Evolutionary conservation across 169 alveolate genomes (phyloP).

Genomic region (Plasmodium fragile): DNA sequence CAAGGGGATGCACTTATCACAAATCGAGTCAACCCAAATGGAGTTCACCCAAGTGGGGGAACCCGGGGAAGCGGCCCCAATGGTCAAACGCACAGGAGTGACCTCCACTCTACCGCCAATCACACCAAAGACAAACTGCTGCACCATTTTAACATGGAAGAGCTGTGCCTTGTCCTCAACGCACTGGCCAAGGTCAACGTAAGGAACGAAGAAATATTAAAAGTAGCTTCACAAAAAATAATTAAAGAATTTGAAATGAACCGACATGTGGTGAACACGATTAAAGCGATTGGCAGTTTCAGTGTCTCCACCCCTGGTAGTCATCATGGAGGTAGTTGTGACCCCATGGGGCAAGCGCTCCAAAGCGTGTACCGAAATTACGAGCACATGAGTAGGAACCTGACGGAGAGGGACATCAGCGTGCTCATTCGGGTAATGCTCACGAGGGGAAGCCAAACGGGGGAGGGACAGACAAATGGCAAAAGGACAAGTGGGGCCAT

Average conservation of each 20-base stretch:
- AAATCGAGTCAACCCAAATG: background rate
- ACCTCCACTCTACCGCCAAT: background rate
- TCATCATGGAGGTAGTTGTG: background rate
- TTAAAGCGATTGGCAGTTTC: slow-evolving; percentile 11
- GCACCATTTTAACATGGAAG: slow-evolving; percentile 36
- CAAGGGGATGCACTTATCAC: background rate
- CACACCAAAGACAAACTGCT: background rate
- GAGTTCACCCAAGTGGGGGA: background rate
- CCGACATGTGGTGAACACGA: slow-evolving; percentile 14
- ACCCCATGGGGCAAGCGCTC: background rate
- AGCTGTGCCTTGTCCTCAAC: slow-evolving; percentile 48
- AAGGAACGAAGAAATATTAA: slow-evolving; percentile 43
- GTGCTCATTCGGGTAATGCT: slow-evolving; percentile 29
- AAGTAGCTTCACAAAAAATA: slow-evolving; percentile 35
- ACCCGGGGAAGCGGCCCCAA: background rate
- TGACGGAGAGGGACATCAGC: slow-evolving; percentile 65
- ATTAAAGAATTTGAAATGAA: slow-evolving; percentile 11
- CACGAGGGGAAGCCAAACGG: background rate
- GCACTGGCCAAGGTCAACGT: slow-evolving; percentile 62
- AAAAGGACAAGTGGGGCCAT: background rate
- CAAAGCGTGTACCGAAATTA: background rate
- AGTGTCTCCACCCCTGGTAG: background rate
- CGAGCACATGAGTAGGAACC: background rate
- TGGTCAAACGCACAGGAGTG: background rate
- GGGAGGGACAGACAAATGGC: background rate